Evolutionary conservation across 2,329 filamentous ascomycete species (phyloP), one percentile per base, ranked within the genome.

Genomic region (Seiridium unicorne): DNA sequence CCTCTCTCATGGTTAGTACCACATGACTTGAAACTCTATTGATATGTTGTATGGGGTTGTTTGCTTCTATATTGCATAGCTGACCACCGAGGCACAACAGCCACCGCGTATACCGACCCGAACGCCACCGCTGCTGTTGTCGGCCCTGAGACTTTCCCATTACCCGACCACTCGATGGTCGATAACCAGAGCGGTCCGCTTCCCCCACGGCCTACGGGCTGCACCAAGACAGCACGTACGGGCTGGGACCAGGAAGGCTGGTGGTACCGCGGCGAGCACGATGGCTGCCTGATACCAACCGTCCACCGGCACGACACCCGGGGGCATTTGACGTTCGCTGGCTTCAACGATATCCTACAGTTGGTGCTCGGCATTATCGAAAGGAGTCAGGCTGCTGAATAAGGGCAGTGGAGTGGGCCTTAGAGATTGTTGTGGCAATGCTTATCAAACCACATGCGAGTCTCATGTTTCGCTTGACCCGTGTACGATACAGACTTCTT

Each of bases 201-300:
- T 5, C 46, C 44, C 3, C 4, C 1, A 6, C 32, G 34, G 13
- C 55, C 55, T 3, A 13, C 40, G 9, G 55, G 55, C 13, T 58
- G 44, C 36, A 51, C 46, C 8, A 34, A 49, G 3, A 35, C 32
- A 9, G 55, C 44, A 40, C 35, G 55, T 5, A 26, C 44, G 10
- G 55, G 55, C 13, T 58, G 55, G 55, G 55, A 58, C 34, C 2
- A 11, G 13, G 44, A 9, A 3, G 55, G 55, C 46, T 58, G 55
- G 55, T 58, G 44, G 31, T 58, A 58, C 46, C 13, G 9, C 4
- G 46, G 44, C 5, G 7, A 40, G 18, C 55, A 58, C 35, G 55
- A 58, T 26, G n/a, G 36, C 6, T 58, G 55, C 7, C 55, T 46
- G 6, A 38, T 58, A 11, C 44, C 42, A 1, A 18, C 42, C 9